Conservation (phyloP, 768 basidiomycete genomes). For the Leucocoprinus sp. region DNA sequence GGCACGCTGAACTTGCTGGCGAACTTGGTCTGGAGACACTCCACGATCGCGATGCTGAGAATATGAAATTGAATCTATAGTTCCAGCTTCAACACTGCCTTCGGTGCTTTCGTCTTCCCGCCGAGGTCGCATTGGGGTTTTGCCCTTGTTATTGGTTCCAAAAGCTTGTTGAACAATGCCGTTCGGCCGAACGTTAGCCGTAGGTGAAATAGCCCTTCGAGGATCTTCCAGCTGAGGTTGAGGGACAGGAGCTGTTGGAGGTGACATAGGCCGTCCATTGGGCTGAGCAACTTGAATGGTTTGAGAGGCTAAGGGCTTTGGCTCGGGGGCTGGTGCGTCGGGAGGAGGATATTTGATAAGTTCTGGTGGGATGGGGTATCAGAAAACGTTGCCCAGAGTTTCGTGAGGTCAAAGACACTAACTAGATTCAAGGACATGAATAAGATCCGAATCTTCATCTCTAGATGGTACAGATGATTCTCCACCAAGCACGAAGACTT, state of each 20-base stretch:
- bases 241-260: constrained; percentile 36
- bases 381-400: not conserved
- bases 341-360: constrained; percentile 92
- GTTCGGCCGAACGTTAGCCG: constrained; percentile 4
- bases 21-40: constrained; percentile 45
- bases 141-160: constrained; percentile 40
- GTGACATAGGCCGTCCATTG: constrained; percentile 34
- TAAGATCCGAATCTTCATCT: constrained; percentile 68
- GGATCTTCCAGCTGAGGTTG: constrained; percentile 16
- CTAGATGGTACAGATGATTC: constrained; percentile 74
- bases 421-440: constrained; percentile 97
- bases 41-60: constrained; percentile 34
- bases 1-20: constrained; percentile 12
- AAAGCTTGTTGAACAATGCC: constrained; percentile 11
- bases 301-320: constrained; percentile 59
- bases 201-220: constrained; percentile 16
- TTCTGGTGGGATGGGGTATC: constrained; percentile 37
- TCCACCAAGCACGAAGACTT: constrained; percentile 91
- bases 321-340: constrained; percentile 27
- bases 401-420: constrained; percentile 25
- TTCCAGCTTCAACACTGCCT: constrained; percentile 47
- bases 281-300: constrained; percentile 57
- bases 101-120: constrained; percentile 42
- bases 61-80: constrained; percentile 34
- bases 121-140: constrained; percentile 42